A percentile compares a stretch with the other conserved stretches of the same genome.
phyloP scores from a whole-genome alignment of 805 yeast species.

The baker's yeast (Saccharomyces cerevisiae) region DNA sequence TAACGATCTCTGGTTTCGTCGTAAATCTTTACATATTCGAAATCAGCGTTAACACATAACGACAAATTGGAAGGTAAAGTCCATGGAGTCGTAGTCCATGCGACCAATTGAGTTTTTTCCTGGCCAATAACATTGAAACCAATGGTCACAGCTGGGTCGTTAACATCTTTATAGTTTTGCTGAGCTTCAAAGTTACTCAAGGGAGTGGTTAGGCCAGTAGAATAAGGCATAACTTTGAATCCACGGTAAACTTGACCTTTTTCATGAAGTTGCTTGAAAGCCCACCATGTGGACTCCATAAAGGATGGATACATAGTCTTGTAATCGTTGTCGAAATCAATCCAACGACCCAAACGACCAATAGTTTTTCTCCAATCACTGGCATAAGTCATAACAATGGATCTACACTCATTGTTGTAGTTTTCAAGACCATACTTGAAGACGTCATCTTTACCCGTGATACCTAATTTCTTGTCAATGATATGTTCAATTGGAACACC shows the following conservation, averaged over 20 bases:
- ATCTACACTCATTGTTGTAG: slow-evolving; percentile 89
- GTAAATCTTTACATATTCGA: slow-evolving; percentile 84
- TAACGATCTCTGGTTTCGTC: slow-evolving; percentile 80
- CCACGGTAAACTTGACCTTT: slow-evolving; percentile 92
- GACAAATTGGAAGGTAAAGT: slow-evolving; percentile 92
- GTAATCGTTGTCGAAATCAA: slow-evolving; percentile 96
- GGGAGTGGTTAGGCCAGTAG: slow-evolving; percentile 95
- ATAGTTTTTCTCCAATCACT: slow-evolving; percentile 90
- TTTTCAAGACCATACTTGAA: slow-evolving; percentile 88
- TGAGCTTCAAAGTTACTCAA: slow-evolving; percentile 97
- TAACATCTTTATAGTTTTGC: slow-evolving; percentile 93
- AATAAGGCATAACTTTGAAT: slow-evolving; percentile 95
- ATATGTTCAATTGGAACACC: slow-evolving; percentile 98
- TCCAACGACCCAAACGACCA: slow-evolving; percentile 97
- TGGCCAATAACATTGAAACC: slow-evolving; percentile 78
- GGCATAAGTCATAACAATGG: slow-evolving; percentile 96
- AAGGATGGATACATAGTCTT: slow-evolving; percentile 91
- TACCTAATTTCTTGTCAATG: slow-evolving; percentile 93
- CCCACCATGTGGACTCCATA: slow-evolving; percentile 99
- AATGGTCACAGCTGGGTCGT: slow-evolving; percentile 92
- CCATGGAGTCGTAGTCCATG: slow-evolving; percentile 99
- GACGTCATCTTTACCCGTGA: slow-evolving; percentile 90
- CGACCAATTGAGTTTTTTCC: slow-evolving; percentile 76
- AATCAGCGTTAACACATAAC: slow-evolving; percentile 81
- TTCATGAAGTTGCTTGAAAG: slow-evolving; percentile 76